These are phyloP conservation scores for Paracoccidioides brasiliensis DNA, from an alignment of 2,329 filamentous ascomycete genomes.

Conservation along the genomic window DNA sequence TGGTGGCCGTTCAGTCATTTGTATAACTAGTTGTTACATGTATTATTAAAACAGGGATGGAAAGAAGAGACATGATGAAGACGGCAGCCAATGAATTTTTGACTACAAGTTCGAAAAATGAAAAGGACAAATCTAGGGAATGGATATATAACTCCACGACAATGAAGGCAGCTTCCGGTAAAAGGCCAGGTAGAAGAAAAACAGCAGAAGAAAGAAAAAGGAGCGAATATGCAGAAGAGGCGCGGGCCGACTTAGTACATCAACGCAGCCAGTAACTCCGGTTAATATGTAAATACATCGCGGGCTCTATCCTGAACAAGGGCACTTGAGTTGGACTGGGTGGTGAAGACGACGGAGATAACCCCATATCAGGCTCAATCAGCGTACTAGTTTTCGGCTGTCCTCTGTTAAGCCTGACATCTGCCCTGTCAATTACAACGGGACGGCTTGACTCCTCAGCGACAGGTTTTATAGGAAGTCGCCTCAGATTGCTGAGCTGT, in stretches of 20 bases:
- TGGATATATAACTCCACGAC: neutral
- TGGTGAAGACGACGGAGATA: neutral
- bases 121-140: neutral
- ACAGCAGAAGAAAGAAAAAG: neutral
- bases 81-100: neutral
- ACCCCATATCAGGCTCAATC: neutral
- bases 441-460: neutral
- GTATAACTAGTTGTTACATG: neutral
- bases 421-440: slow-evolving; percentile 1
- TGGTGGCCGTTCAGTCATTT: neutral
- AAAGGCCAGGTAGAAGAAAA: neutral
- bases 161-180: neutral
- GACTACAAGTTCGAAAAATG: neutral
- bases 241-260: neutral
- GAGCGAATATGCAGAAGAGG: neutral
- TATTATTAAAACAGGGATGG: neutral
- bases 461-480: neutral
- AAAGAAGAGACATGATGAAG: neutral
- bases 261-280: slow-evolving; percentile 13
- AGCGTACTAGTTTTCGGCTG: neutral
- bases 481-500: slow-evolving; percentile 7
- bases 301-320: slow-evolving; percentile 10
- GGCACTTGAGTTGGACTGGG: neutral
- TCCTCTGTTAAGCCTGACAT: neutral
- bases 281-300: slow-evolving; percentile 9